phyloP scores from a whole-genome alignment of 2,329 filamentous ascomycete species.

The Alternaria incomplexa region DNA sequence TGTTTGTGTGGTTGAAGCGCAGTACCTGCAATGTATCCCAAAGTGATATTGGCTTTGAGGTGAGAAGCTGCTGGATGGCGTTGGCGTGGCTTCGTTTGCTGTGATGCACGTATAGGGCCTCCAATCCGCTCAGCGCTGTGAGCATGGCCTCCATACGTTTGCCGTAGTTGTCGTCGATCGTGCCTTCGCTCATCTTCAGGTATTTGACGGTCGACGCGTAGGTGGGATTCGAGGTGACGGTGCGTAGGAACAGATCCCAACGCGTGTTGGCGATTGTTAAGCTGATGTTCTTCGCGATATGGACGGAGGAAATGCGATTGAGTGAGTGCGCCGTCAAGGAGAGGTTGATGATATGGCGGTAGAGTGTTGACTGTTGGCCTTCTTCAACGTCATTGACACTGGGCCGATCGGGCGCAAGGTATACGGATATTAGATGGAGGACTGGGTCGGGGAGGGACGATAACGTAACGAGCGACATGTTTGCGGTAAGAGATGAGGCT shows the following conservation, averaged over 20 bases:
- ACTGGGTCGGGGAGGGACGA: constrained; percentile 8
- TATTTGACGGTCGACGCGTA: constrained; percentile 11
- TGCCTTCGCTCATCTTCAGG: neutral
- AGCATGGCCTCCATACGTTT: neutral
- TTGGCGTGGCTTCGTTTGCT: neutral
- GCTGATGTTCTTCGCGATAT: constrained; percentile 10
- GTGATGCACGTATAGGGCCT: neutral
- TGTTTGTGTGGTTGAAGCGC: neutral
- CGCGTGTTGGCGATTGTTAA: neutral
- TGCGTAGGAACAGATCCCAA: constrained; percentile 7
- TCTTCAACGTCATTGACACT: constrained; percentile 6
- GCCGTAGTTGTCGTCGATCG: neutral
- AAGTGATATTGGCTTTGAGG: neutral
- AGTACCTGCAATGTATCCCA: constrained; percentile 2
- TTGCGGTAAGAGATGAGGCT: neutral
- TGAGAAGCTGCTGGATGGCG: neutral
- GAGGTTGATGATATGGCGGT: constrained; percentile 11
- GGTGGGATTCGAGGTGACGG: neutral
- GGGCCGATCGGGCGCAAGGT: constrained; percentile 6
- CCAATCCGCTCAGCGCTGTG: neutral
- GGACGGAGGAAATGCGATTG: constrained; percentile 6
- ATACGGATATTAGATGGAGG: constrained; percentile 9
- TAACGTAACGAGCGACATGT: neutral
- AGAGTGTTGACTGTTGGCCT: constrained; percentile 5
- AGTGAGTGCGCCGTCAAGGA: constrained; percentile 7